These are phyloP conservation scores for Apophysomyces elegans DNA, from an alignment of 371 early-diverging fungal species.

Conservation along the genomic window DNA sequence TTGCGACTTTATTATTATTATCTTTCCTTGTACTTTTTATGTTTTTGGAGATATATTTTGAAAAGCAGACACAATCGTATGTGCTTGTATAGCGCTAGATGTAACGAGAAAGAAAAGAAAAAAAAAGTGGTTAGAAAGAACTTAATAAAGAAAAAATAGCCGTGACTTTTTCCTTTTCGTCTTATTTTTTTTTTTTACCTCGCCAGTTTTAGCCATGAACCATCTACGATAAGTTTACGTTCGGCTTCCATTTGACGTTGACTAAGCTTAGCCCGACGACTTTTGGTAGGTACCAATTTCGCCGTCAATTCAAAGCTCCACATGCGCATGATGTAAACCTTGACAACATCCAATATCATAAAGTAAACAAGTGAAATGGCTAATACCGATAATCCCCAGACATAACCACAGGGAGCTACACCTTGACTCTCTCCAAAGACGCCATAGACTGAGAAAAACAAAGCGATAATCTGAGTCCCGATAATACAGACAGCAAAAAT, in stretches of 20 bases:
- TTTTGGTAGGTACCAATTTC: conserved; percentile 68
- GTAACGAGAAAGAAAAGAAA: background rate
- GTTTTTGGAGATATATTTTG: background rate
- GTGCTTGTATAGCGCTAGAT: background rate
- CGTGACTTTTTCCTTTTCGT: background rate
- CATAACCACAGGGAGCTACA: conserved; percentile 57
- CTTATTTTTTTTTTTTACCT: background rate
- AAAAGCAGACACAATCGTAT: conserved; percentile 2
- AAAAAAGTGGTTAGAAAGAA: background rate
- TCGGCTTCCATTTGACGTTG: conserved; percentile 7
- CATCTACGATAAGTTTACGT: background rate
- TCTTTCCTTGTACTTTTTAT: too few relatives aligned
- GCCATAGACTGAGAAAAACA: conserved; percentile 87
- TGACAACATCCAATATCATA: conserved; percentile 84
- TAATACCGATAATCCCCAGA: conserved; percentile 67
- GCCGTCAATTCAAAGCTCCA: conserved; percentile 76
- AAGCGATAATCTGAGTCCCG: conserved; percentile 88
- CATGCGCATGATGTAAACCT: conserved; percentile 76
- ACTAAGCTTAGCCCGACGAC: conserved; percentile 60
- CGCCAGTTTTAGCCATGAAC: background rate
- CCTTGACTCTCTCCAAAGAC: conserved; percentile 50
- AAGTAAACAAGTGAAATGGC: conserved; percentile 72
- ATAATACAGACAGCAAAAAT: conserved; percentile 76
- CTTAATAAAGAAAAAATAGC: background rate
- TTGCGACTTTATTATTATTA: too few relatives aligned